Evolutionary conservation across 805 yeast genomes (phyloP), one percentile per base, ranked within the genome.

Genomic region (Starmerella riodocensis): DNA sequence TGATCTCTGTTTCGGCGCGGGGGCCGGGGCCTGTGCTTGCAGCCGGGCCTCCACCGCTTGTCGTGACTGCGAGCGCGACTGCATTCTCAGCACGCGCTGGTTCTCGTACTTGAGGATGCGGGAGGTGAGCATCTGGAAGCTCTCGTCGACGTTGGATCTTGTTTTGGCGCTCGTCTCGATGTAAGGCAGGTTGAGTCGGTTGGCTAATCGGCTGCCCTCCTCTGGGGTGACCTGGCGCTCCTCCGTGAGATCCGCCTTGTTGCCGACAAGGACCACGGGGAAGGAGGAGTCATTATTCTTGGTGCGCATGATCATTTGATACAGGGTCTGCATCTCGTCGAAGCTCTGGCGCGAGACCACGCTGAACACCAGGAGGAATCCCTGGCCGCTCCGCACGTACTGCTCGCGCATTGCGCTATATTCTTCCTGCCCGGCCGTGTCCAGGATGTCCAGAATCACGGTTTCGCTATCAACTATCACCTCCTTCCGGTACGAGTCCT

Each of bases 351-450:
- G 68, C 45, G 85, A 80, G 38, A 84, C 83, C 47, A 86, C 80
- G 18, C 86, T 73, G 57, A 85, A 86, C 12, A 85, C 96, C 37
- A 86, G 65, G 41, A 86, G 63, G 53, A 86, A 86, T 13, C 96
- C 97, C 60, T 86, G 94, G 32, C 96, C 96, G 2, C 94, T 83
- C 46, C 93, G 73, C 93, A 86, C 86, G 61, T 86, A 86, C 59
- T 84, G 91, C 57, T 88, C 97, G 52, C 86, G 66, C 84, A 79
- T 76, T 16, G 95, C 94, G 40, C 84, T 74, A 60, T 86, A 86
- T 62, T 86, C 96, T 61, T 88, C 97, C 66, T 86, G 96, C 30
- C 98, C 98, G 2, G 98, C 98, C 17, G 98, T 91, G 61, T 91
- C 98, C 55, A 91, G 71, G 30, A 91, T 85, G 59, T 91, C 98